phyloP scores from a whole-genome alignment of 495 filamentous ascomycete genomes.

The Stereocaulon alpinum region DNA sequence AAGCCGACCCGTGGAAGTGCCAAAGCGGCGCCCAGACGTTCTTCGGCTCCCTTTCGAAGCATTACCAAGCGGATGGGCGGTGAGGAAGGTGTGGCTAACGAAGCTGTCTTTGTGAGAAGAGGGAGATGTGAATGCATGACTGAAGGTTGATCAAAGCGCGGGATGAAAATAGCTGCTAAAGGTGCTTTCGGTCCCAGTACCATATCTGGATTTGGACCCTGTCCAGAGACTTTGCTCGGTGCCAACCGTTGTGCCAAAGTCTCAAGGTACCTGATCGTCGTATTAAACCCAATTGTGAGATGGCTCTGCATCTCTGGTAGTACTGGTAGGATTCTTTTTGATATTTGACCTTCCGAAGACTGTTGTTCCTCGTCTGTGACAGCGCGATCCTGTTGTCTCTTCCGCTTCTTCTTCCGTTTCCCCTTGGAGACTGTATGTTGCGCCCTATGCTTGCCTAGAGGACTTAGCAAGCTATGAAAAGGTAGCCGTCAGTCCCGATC shows the following conservation, averaged over 20 bases:
- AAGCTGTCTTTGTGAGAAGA: constrained; percentile 43
- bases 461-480: constrained; percentile 40
- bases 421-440: constrained; percentile 39
- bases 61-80: constrained; percentile 43
- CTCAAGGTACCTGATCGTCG: constrained; percentile 45
- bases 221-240: not conserved
- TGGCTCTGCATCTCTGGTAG: constrained; percentile 24
- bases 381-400: constrained; percentile 2
- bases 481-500: not conserved
- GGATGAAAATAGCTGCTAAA: constrained; percentile 44
- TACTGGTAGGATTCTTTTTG: not conserved
- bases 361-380: not conserved
- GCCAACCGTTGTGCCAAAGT: constrained; percentile 22
- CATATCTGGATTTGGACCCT: not conserved
- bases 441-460: constrained; percentile 44
- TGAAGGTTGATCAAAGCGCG: constrained; percentile 38
- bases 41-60: constrained; percentile 42
- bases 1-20: constrained; percentile 48
- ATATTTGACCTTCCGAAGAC: not conserved
- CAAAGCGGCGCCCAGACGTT: constrained; percentile 39
- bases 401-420: constrained; percentile 33
- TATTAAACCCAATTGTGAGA: constrained; percentile 49
- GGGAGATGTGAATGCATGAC: constrained; percentile 50
- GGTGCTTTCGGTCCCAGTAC: not conserved
- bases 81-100: constrained; percentile 27